phyloP scores from a whole-genome alignment of 495 filamentous ascomycete genomes.

The Penicillium bialowiezense region DNA sequence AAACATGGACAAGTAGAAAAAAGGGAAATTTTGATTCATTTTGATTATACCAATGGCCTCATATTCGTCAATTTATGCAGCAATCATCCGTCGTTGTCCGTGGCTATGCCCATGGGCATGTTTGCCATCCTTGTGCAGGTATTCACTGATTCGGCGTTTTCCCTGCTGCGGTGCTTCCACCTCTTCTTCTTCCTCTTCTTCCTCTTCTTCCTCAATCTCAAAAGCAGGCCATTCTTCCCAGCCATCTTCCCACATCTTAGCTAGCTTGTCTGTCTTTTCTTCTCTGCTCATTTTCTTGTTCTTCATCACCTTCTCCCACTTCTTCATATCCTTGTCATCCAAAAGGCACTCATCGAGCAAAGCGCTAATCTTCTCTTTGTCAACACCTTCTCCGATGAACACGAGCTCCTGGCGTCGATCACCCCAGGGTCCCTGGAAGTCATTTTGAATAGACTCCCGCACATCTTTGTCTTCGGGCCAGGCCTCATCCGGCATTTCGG shows the following conservation, averaged over 20 bases:
- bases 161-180: background rate
- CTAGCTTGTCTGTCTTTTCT: slow-evolving; percentile 37
- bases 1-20: no score
- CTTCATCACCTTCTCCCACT: slow-evolving; percentile 51
- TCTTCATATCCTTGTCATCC: slow-evolving; percentile 44
- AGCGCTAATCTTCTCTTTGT: slow-evolving; percentile 34
- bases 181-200: slow-evolving; percentile 20
- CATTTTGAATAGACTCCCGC: slow-evolving; percentile 36
- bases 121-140: slow-evolving; percentile 41
- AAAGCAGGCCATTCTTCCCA: slow-evolving; percentile 53
- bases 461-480: slow-evolving; percentile 48
- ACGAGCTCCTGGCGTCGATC: slow-evolving; percentile 60
- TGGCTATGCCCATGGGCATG: slow-evolving; percentile 28
- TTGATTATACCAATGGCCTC: no score
- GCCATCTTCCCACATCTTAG: slow-evolving; percentile 51
- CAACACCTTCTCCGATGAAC: slow-evolving; percentile 56
- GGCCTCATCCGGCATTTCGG: slow-evolving; percentile 40
- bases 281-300: slow-evolving; percentile 26
- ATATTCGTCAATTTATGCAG: background rate
- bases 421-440: slow-evolving; percentile 53
- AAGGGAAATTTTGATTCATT: no score
- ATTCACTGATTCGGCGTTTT: slow-evolving; percentile 30
- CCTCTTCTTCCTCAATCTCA: slow-evolving; percentile 39
- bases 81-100: slow-evolving; percentile 5
- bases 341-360: slow-evolving; percentile 51